Base-by-base conservation (phyloP, 2,329 filamentous ascomycete genomes). In the Cercospora canescens region DNA sequence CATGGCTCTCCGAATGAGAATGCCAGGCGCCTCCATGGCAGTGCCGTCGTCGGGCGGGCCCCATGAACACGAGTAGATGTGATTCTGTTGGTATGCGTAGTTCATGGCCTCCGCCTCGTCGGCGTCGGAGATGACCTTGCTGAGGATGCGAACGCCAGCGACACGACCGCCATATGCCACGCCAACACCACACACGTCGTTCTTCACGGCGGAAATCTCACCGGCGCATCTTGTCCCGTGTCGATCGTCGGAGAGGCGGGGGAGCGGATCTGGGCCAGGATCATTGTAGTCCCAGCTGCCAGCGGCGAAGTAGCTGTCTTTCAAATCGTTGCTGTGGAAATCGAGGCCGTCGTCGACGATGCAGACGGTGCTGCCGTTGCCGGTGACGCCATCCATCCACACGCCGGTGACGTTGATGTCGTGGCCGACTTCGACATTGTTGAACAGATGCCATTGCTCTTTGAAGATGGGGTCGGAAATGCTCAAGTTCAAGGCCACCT, bases 11-110 rank as follows among this genome's bases (percentile, higher is more conserved):
- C 90, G 88, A 74, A 99, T 97, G 21, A 99, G 83, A 62, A 96
- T 87, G 5, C 93, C 92, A 0, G 95, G 95, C 0, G 89, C 92
- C 72, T 98, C 94, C 95, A 99, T 99, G 26, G 93, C 93, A 67
- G 85, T 85, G 54, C 95, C 95, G 77, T 98, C 94, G 74, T 99
- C 95, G 0, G 93, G 92, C 8, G 95, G 95, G 0, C 95, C 95
- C 95, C 95, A 99, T 0, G 95, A 99, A 81, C 95, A 99, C 0
- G 95, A 99, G 81, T 97, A 99, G 66, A 99, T 98, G 67, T 97
- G 88, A 77, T 97, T 99, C 67, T 94, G 84, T 74, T 97, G 89
- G 74, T 88, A 95, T 68, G 91, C 91, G 81, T 94, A 98, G 79
- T 96, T 97, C 84, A 99, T 89, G 24, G 95, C 92, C 32, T 90